Percentiles rank a stretch among this genome's conserved stretches.
Conservation (phyloP, 495 filamentous ascomycete species). For the Xylaria palmicola region DNA sequence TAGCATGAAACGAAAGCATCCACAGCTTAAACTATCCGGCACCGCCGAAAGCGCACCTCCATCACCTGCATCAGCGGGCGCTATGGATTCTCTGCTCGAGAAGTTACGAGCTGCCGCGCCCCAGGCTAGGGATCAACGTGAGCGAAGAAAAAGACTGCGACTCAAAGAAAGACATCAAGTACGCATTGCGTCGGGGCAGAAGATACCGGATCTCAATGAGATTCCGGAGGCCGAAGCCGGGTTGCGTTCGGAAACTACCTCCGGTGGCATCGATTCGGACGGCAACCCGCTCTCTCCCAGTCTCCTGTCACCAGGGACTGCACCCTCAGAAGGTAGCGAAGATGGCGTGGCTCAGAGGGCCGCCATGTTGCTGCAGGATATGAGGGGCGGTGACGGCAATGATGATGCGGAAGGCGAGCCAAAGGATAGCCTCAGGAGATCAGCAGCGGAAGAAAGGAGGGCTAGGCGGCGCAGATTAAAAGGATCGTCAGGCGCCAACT, state of each 20-base stretch:
- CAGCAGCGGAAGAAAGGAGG: constrained; percentile 39
- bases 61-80: constrained; percentile 78
- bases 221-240: constrained; percentile 47
- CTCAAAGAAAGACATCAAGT: constrained; percentile 90
- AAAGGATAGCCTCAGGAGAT: constrained; percentile 54
- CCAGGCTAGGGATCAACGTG: constrained; percentile 80
- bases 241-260: constrained; percentile 18
- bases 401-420: constrained; percentile 59
- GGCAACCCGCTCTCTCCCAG: constrained; percentile 35
- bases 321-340: constrained; percentile 54
- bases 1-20: constrained; percentile 84
- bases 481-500: constrained; percentile 19
- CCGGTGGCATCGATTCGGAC: constrained; percentile 33
- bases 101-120: constrained; percentile 93
- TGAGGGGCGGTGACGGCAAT: constrained; percentile 63
- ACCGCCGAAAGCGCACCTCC: constrained; percentile 47
- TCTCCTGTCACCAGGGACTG: constrained; percentile 40
- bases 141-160: constrained; percentile 80
- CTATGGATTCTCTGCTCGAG: constrained; percentile 96
- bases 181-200: constrained; percentile 83
- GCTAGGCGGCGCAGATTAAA: constrained; percentile 31
- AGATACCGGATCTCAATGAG: constrained; percentile 68
- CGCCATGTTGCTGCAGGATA: constrained; percentile 75
- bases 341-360: constrained; percentile 80
- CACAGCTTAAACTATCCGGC: constrained; percentile 61